phyloP scores from a whole-genome alignment of 2,329 filamentous ascomycete genomes.

The Phialocephala sp. region DNA sequence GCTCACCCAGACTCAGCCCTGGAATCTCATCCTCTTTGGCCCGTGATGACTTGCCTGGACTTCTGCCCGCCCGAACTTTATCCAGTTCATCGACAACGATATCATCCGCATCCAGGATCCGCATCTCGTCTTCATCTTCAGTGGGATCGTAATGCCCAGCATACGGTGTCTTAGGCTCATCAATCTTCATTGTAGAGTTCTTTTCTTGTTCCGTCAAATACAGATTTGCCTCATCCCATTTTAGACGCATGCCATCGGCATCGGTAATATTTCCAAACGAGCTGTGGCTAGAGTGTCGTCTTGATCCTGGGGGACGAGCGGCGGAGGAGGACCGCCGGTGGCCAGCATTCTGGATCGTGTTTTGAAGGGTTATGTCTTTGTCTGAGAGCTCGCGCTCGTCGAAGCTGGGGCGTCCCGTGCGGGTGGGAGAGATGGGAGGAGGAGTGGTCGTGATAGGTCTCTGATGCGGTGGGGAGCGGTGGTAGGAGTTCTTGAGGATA shows the following conservation, averaged over 20 bases:
- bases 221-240: conserved; percentile 98
- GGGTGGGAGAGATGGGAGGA: conserved; percentile 29
- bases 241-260: conserved; percentile 74
- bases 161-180: conserved; percentile 97
- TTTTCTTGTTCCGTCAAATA: conserved; percentile 97
- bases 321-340: conserved; percentile 85
- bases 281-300: conserved; percentile 48
- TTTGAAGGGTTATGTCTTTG: conserved; percentile 90
- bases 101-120: conserved; percentile 70
- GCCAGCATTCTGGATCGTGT: conserved; percentile 93
- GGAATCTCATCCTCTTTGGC: conserved; percentile 80
- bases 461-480: conserved; percentile 57
- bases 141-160: conserved; percentile 88
- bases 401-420: conserved; percentile 41
- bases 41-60: conserved; percentile 33
- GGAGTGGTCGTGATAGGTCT: conserved; percentile 50
- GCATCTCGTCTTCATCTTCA: conserved; percentile 78
- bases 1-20: conserved; percentile 88
- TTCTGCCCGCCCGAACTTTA: conserved; percentile 34
- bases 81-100: conserved; percentile 73
- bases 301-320: conserved; percentile 55
- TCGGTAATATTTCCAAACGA: conserved; percentile 38
- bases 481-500: conserved; percentile 90
- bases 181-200: conserved; percentile 97
- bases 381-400: conserved; percentile 57